Percentiles rank a stretch among this genome's conserved stretches.
Conservation (phyloP, 345 rosid genomes). For the Heritiera fomes region DNA sequence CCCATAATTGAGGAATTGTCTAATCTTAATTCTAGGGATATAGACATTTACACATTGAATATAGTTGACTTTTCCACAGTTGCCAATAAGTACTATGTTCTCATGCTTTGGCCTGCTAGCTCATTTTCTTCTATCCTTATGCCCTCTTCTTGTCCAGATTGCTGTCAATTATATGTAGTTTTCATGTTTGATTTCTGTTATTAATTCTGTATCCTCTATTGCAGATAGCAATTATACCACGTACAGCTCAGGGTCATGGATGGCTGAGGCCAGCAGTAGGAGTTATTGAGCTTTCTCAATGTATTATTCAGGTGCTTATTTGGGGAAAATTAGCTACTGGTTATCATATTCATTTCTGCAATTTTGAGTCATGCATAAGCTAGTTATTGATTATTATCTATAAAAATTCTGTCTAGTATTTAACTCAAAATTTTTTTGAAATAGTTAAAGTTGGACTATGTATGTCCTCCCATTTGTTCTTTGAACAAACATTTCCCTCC, state of each 20-base stretch:
- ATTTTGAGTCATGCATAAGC: neutral
- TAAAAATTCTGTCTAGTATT: neutral
- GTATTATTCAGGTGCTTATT: conserved; percentile 80
- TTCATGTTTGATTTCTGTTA: neutral
- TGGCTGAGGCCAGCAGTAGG: conserved; percentile 99
- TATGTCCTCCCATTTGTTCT: neutral
- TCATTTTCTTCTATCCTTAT: neutral
- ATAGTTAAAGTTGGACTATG: neutral
- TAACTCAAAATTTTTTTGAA: neutral
- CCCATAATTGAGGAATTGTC: no score
- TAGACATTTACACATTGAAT: no score
- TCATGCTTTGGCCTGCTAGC: conserved; percentile 1
- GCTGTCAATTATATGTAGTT: neutral
- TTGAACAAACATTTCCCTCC: neutral
- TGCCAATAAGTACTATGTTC: neutral
- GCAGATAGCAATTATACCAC: conserved; percentile 96
- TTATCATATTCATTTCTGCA: neutral
- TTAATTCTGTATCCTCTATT: conserved; percentile 22
- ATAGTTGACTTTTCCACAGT: no score
- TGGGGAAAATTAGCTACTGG: conserved; percentile 8
- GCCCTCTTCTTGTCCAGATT: neutral
- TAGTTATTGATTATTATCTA: conserved; percentile 3
- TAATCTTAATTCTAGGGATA: no score
- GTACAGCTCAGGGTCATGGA: conserved; percentile 89
- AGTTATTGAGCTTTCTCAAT: conserved; percentile 94